phyloP scores from a whole-genome alignment of 768 basidiomycete genomes.

The Mycena alexandri region DNA sequence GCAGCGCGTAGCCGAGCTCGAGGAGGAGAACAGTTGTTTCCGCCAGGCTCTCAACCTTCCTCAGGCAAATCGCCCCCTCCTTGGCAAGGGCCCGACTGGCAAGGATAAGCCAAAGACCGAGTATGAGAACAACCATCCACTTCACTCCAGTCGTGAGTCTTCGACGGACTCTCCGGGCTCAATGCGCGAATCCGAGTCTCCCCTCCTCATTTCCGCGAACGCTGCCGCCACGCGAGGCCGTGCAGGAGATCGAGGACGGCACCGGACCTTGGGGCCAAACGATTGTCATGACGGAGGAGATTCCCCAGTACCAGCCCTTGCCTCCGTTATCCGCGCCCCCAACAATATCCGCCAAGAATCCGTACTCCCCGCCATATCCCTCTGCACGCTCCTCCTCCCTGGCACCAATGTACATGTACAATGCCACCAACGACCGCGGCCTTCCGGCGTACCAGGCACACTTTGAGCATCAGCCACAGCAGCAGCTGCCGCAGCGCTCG shows the following conservation, averaged over 20 bases:
- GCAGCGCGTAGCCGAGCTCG: constrained; percentile 82
- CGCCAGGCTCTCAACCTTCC: constrained; percentile 80
- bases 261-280: constrained; percentile 64
- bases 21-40: constrained; percentile 84
- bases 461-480: constrained; percentile 26
- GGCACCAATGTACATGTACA: constrained; percentile 34
- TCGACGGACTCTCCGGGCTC: constrained; percentile 62
- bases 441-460: constrained; percentile 7
- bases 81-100: constrained; percentile 90
- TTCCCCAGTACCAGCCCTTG: constrained; percentile 53
- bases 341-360: constrained; percentile 54
- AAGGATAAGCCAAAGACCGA: constrained; percentile 79
- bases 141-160: constrained; percentile 58
- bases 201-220: constrained; percentile 66
- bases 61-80: constrained; percentile 75
- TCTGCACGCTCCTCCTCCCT: constrained; percentile 33
- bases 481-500: constrained; percentile 9
- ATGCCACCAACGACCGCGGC: constrained; percentile 6
- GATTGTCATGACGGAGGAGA: constrained; percentile 64
- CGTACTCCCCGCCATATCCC: constrained; percentile 17
- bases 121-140: constrained; percentile 52
- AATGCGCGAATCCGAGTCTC: constrained; percentile 73
- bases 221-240: constrained; percentile 56
- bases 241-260: constrained; percentile 62
- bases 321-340: constrained; percentile 60